Evolutionary conservation across 495 filamentous ascomycete species (phyloP), one percentile per base, ranked within the genome.

Genomic region (Glarea lozoyensis): DNA sequence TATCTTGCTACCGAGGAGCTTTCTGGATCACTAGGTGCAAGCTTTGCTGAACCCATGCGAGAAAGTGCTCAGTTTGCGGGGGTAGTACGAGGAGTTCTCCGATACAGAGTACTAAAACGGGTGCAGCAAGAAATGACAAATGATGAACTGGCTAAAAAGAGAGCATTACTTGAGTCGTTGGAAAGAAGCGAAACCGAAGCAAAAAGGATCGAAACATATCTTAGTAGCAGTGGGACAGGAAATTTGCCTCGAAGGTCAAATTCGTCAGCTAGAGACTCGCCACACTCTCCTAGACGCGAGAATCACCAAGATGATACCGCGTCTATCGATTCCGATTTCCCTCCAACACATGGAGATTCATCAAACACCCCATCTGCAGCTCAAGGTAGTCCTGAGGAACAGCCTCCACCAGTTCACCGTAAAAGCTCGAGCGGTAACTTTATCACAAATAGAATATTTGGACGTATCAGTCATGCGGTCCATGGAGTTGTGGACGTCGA

Each of bases 41-140:
- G 76, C 48, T 98, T 98, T 61, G 90, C 92, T 0, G 92, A 98
- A 54, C 92, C 92, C 2, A 93, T 98, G 84, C 75, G 92, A 24
- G 92, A 98, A 61, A 93, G 83, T 49, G 92, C 92, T 12, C 92
- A 98, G 55, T 97, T 98, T 57, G 92, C 92, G 0, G 87, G 92
- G 17, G 84, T 98, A 0, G 92, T 98, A 10, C 78, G 92, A 13
- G 82, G 67, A 41, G 89, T 97, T 18, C 63, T 98, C 13, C 73
- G 87, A 30, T 98, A 93, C 53, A 68, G 92, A 7, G 80, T 95
- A 2, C 62, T 97, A 30, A 98, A 98, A 63, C 76, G 92, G 13
- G 82, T 96, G 16, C 92, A 98, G 50, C 85, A 97, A 59, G 92
- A 98, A 46, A 94, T 96, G 89, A 95, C 88, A 1, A 78, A 79